phyloP scores from a whole-genome alignment of 257 asterid genomes.

The Gentiana dahurica region DNA sequence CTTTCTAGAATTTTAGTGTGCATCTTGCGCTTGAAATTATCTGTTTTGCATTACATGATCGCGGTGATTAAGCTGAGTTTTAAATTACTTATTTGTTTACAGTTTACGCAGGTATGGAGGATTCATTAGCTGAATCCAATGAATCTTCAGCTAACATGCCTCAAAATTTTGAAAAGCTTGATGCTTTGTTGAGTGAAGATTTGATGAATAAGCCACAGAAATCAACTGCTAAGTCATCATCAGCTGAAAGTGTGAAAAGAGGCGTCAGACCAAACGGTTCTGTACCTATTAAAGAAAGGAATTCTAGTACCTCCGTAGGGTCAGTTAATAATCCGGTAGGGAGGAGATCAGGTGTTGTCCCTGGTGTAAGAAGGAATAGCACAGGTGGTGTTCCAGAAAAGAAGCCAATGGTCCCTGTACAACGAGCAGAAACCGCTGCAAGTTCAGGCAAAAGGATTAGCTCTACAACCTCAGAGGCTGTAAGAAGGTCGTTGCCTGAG shows the following conservation, averaged over 20 bases:
- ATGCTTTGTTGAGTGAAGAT: conserved; percentile 14
- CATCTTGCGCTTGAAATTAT: no score
- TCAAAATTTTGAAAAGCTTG: conserved; percentile 11
- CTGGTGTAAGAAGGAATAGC: conserved; percentile 70
- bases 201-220: conserved; percentile 11
- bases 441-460: conserved; percentile 36
- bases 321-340: conserved; percentile 22
- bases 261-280: conserved; percentile 25
- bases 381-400: conserved; percentile 74
- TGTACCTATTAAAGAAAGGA: conserved; percentile 18
- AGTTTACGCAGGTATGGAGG: conserved; percentile 26
- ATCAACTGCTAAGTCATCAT: conserved; percentile 23
- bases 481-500: conserved; percentile 77
- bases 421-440: conserved; percentile 25
- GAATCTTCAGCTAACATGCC: conserved; percentile 30
- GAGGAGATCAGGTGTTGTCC: conserved; percentile 37
- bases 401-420: conserved; percentile 36
- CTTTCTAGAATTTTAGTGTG: no score
- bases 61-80: neutral
- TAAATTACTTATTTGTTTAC: neutral
- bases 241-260: conserved; percentile 31
- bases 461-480: conserved; percentile 47
- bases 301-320: conserved; percentile 16
- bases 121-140: conserved; percentile 16
- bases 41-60: neutral